Percentiles rank a stretch among this genome's conserved stretches.
Conservation (phyloP, 2,329 filamentous ascomycete genomes). For the Neofusicoccum laricinum region DNA sequence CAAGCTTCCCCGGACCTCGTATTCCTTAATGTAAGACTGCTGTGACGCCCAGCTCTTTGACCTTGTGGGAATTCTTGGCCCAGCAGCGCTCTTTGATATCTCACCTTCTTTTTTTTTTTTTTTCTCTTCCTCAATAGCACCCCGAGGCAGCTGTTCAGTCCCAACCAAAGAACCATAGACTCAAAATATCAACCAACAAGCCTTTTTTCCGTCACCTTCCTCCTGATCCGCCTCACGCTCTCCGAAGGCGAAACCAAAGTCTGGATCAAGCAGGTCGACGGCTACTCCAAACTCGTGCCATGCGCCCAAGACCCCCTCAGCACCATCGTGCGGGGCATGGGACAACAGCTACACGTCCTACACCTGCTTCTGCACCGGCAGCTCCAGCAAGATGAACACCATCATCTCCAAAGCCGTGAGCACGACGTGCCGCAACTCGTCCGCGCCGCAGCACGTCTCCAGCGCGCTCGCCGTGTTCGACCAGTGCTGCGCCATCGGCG, state of each 20-base stretch:
- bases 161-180: too few species aligned
- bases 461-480: neutral
- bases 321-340: neutral
- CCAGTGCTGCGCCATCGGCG: neutral
- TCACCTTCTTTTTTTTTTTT: too few species aligned
- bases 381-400: neutral
- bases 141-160: too few species aligned
- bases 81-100: too few species aligned
- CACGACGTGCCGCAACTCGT: neutral
- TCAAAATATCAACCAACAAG: too few species aligned
- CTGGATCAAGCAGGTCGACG: neutral
- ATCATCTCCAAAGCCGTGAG: neutral
- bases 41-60: too few species aligned
- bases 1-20: too few species aligned
- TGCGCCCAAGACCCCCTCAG: neutral
- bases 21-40: too few species aligned
- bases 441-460: neutral
- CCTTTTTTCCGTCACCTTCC: neutral
- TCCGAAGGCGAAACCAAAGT: neutral
- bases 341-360: neutral
- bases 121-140: too few species aligned
- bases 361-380: constrained; percentile 1
- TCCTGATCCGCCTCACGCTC: neutral
- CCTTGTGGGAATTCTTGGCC: too few species aligned
- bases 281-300: neutral